A percentile compares a stretch with the other conserved stretches of the same genome.
These are phyloP conservation scores for Candida pini DNA, from an alignment of 805 yeast genomes.

Conservation along the genomic window DNA sequence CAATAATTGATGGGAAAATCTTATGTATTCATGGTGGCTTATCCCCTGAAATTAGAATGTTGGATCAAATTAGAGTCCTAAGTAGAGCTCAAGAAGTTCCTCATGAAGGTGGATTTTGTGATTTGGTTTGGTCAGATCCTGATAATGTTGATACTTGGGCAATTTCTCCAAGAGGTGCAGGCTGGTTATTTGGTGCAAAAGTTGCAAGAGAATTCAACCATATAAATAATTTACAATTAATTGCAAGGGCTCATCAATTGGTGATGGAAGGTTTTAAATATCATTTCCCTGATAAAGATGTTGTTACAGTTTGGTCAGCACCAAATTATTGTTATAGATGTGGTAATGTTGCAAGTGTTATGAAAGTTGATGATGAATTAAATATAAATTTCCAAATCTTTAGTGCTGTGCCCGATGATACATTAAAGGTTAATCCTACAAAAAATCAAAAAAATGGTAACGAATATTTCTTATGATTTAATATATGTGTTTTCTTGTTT, in stretches of 20 bases:
- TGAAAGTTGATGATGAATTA: slow-evolving; percentile 86
- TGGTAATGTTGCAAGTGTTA: slow-evolving; percentile 97
- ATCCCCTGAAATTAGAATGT: slow-evolving; percentile 95
- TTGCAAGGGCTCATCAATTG: slow-evolving; percentile 95
- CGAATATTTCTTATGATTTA: slow-evolving; percentile 30
- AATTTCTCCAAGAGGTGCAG: slow-evolving; percentile 96
- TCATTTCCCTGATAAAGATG: slow-evolving; percentile 93
- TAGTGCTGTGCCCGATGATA: slow-evolving; percentile 90
- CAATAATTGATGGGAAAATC: slow-evolving; percentile 90
- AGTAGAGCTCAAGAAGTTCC: slow-evolving; percentile 98
- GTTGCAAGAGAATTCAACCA: slow-evolving; percentile 96
- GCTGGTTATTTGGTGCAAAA: slow-evolving; percentile 93
- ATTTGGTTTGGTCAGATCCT: slow-evolving; percentile 96
- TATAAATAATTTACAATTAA: slow-evolving; percentile 79
- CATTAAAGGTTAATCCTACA: slow-evolving; percentile 30
- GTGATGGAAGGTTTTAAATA: slow-evolving; percentile 98
- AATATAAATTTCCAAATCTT: slow-evolving; percentile 90
- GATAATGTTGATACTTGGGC: slow-evolving; percentile 98
- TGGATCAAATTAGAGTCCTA: slow-evolving; percentile 91
- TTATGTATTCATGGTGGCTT: slow-evolving; percentile 97
- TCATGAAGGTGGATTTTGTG: slow-evolving; percentile 98
- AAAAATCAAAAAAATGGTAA: slow-evolving; percentile 32
- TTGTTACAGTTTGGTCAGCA: slow-evolving; percentile 97
- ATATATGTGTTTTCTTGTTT: neutral
- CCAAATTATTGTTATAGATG: slow-evolving; percentile 97